phyloP scores from a whole-genome alignment of 495 filamentous ascomycete species.

The Neurospora sp. region DNA sequence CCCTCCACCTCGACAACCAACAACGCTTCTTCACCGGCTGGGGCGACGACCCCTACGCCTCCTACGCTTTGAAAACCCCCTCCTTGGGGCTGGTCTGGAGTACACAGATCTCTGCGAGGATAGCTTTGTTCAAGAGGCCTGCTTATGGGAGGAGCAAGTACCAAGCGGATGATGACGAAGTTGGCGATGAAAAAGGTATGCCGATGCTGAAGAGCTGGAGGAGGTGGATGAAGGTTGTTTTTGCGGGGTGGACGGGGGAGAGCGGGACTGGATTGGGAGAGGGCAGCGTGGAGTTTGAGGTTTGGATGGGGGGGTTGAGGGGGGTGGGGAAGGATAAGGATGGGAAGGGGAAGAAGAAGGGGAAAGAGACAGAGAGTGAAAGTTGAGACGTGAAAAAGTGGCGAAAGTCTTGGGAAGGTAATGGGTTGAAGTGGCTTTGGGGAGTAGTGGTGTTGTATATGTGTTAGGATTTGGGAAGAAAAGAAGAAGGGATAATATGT shows the following conservation, averaged over 20 bases:
- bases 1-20: constrained; percentile 72
- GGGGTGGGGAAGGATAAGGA: constrained; percentile 19
- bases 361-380: neutral
- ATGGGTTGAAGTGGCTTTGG: neutral
- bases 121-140: constrained; percentile 62
- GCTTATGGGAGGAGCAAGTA: constrained; percentile 27
- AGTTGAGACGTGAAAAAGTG: neutral
- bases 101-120: constrained; percentile 71
- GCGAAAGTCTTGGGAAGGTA: neutral
- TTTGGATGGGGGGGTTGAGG: constrained; percentile 43
- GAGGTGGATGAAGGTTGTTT: constrained; percentile 72
- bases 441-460: neutral
- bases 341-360: constrained; percentile 10
- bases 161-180: constrained; percentile 5
- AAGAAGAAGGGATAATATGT: neutral
- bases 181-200: neutral
- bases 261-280: constrained; percentile 30
- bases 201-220: constrained; percentile 35
- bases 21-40: constrained; percentile 92
- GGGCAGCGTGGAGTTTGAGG: constrained; percentile 46
- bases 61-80: constrained; percentile 61
- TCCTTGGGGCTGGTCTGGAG: constrained; percentile 83
- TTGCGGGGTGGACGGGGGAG: constrained; percentile 55
- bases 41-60: constrained; percentile 49
- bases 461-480: neutral